A percentile compares a stretch with the other conserved stretches of the same genome.
phyloP scores from a whole-genome alignment of 2,329 filamentous ascomycete species.

The Fusarium poae region DNA sequence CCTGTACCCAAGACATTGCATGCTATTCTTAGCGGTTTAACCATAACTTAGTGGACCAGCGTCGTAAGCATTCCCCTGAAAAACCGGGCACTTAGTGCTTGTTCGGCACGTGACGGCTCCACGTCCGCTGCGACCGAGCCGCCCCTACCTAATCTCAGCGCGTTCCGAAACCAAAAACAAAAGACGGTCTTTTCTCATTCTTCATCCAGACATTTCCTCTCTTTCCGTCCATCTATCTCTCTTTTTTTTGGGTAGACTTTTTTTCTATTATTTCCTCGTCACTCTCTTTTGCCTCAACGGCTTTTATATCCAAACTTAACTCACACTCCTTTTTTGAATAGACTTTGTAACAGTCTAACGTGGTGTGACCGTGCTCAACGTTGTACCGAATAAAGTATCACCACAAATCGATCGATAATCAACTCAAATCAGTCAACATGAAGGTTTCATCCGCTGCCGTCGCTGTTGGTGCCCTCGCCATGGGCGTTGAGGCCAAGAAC shows the following conservation, averaged over 20 bases:
- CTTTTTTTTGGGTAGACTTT: conserved; percentile 39
- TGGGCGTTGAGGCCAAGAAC: conserved; percentile 59
- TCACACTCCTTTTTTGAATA: conserved; percentile 38
- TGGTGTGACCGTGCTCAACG: conserved; percentile 33
- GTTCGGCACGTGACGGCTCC: conserved; percentile 40
- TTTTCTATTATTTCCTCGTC: conserved; percentile 42
- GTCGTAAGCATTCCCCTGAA: conserved; percentile 45
- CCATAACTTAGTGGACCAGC: conserved; percentile 35
- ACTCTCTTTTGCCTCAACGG: conserved; percentile 45
- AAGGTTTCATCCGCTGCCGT: conserved; percentile 55
- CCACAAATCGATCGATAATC: conserved; percentile 36
- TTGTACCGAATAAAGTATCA: conserved; percentile 33
- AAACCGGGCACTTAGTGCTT: conserved; percentile 40
- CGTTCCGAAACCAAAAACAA: conserved; percentile 42
- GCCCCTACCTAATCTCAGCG: conserved; percentile 44
- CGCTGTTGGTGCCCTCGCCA: conserved; percentile 56
- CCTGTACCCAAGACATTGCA: conserved; percentile 8
- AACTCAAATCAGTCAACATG: conserved; percentile 55
- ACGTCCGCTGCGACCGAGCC: conserved; percentile 14
- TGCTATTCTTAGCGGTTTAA: conserved; percentile 45
- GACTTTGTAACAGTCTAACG: conserved; percentile 18
- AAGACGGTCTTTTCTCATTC: conserved; percentile 30
- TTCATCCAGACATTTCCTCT: conserved; percentile 21
- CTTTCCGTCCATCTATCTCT: conserved; percentile 29
- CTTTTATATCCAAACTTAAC: conserved; percentile 31